Percentiles rank a stretch among this genome's conserved stretches.
phyloP scores from a whole-genome alignment of 768 basidiomycete species.

The Tulasnella sp. region DNA sequence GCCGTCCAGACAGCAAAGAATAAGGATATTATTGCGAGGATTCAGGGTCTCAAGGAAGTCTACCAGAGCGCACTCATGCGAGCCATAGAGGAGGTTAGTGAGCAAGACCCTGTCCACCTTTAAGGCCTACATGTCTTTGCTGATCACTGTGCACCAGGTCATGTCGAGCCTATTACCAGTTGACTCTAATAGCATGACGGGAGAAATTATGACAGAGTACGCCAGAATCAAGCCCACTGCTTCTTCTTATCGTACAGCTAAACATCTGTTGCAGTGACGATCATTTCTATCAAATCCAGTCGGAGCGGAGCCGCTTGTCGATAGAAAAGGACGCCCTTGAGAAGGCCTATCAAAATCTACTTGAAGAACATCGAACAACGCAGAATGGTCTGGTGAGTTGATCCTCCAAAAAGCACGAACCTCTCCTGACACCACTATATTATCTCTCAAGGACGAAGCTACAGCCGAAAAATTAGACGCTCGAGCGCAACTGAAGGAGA shows the following conservation, averaged over 20 bases:
- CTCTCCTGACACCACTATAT: not conserved
- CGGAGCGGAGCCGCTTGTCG: constrained; percentile 61
- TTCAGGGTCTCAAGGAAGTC: constrained; percentile 68
- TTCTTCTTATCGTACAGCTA: not conserved
- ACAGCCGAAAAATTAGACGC: constrained; percentile 72
- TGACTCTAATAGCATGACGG: constrained; percentile 36
- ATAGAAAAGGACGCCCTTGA: constrained; percentile 81
- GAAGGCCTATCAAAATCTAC: constrained; percentile 61
- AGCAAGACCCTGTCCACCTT: not conserved
- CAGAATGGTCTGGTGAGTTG: constrained; percentile 46
- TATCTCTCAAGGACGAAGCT: constrained; percentile 47
- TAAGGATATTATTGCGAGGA: constrained; percentile 78
- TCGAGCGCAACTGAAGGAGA: constrained; percentile 46
- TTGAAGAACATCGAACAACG: constrained; percentile 63
- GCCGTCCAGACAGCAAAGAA: constrained; percentile 84
- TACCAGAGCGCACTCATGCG: constrained; percentile 88
- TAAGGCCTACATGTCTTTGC: not conserved
- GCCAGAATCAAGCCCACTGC: constrained; percentile 25
- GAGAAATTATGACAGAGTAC: constrained; percentile 68
- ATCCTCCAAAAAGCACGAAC: constrained; percentile 1
- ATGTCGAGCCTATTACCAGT: constrained; percentile 61
- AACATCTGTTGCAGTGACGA: constrained; percentile 49
- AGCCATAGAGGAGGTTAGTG: constrained; percentile 77
- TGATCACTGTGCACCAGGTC: constrained; percentile 37
- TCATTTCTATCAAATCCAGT: constrained; percentile 79